Base-by-base conservation (phyloP, 2,329 filamentous ascomycete genomes). In the Aspergillus glaucus region DNA sequence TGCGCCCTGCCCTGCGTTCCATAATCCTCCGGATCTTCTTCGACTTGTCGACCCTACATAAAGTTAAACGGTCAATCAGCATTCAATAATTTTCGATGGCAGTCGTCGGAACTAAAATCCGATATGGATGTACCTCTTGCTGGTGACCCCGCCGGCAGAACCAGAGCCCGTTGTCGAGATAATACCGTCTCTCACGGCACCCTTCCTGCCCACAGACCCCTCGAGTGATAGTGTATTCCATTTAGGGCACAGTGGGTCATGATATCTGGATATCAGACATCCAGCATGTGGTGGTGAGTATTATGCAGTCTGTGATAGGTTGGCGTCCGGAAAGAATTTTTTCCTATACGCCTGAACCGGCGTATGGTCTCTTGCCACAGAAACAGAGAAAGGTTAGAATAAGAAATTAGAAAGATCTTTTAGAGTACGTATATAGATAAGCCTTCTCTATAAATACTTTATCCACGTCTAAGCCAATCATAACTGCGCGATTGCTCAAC, bases 111-210 rank as follows among this genome's bases (percentile, higher is more conserved):
- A 30, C 26, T 30, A 26, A 9, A 10, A 26, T 26, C 24, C 8
- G 6, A 10, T 26, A 26, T 26, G 8, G 24, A 44, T 67, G 52
- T 70, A 88, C 86, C 70, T 88, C 83, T 58, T 91, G 84, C 57
- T 85, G 81, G 72, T 94, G 89, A 28, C 88, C 88, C 56, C 87
- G 84, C 54, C 85, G 78, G 68, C 89, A 95, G 66, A 88, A 94
- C 53, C 84, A 81, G 50, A 85, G 79, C 3, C 88, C 88, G 67
- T 87, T 86, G 56, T 90, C 83, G 28, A 84, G 74, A 62, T 88
- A 87, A 71, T 86, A 89, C 53, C 79, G 79, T 39, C 77, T 78
- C 45, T 86, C 85, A 51, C 86, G 84, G 64, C 89, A 95, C 60
- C 80, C 79, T 53, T 80, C 78, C 53, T 79, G 72, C 44, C 76